A percentile compares a stretch with the other conserved stretches of the same genome.
These are phyloP conservation scores for Zelopaecilomyces penicillatus DNA, from an alignment of 2,329 filamentous ascomycete species.

Conservation along the genomic window DNA sequence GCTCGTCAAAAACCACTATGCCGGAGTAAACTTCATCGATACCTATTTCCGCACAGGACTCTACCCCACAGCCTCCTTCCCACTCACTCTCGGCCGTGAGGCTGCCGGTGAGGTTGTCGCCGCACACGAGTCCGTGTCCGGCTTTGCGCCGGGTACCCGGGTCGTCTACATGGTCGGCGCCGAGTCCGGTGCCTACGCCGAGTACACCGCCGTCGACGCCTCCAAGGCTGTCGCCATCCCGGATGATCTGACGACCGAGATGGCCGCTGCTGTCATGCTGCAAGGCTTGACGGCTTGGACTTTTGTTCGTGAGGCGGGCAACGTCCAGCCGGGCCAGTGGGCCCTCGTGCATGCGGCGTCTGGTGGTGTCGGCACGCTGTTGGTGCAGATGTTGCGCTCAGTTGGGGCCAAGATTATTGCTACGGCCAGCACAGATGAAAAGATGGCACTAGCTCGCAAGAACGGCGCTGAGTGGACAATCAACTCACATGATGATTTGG, in stretches of 20 bases:
- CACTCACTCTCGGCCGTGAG: slow-evolving; percentile 73
- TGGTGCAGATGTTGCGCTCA: slow-evolving; percentile 64
- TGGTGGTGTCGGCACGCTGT: slow-evolving; percentile 68
- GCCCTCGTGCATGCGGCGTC: slow-evolving; percentile 79
- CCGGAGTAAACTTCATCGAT: slow-evolving; percentile 85
- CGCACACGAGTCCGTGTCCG: slow-evolving; percentile 42
- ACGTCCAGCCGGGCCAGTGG: slow-evolving; percentile 71
- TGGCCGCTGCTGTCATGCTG: slow-evolving; percentile 61
- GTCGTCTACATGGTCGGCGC: slow-evolving; percentile 57
- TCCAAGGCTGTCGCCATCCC: slow-evolving; percentile 55
- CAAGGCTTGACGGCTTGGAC: slow-evolving; percentile 80
- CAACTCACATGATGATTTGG: slow-evolving; percentile 56
- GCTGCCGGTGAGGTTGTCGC: slow-evolving; percentile 63
- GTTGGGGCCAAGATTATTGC: slow-evolving; percentile 73
- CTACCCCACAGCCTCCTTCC: slow-evolving; percentile 59
- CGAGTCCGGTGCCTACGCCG: slow-evolving; percentile 40
- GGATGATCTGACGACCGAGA: slow-evolving; percentile 47
- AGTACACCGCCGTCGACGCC: slow-evolving; percentile 47
- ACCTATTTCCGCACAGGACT: slow-evolving; percentile 83
- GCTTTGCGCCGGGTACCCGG: slow-evolving; percentile 57
- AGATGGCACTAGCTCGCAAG: slow-evolving; percentile 59
- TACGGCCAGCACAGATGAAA: slow-evolving; percentile 66
- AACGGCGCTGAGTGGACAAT: slow-evolving; percentile 66
- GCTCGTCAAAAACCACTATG: slow-evolving; percentile 70
- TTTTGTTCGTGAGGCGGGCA: slow-evolving; percentile 66